Evolutionary conservation across 192 early-diverging fungal genomes (phyloP), one percentile per base, ranked within the genome.

Genomic region (Backusella sp.): DNA sequence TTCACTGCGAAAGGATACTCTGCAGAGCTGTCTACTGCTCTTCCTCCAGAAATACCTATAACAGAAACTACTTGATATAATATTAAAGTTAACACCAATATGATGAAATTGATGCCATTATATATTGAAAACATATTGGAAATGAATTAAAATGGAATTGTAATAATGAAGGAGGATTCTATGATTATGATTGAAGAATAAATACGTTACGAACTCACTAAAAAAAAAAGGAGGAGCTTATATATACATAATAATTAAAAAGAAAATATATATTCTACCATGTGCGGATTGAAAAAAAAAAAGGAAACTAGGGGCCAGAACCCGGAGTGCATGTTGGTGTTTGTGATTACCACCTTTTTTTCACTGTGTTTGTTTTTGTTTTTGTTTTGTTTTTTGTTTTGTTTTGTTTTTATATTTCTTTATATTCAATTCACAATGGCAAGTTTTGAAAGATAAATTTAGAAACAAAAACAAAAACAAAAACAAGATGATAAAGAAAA

Each of bases 1-100:
- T 39, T 74, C 6, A 67, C 73, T 34, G 35, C 26, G 26, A 74
- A 74, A 21, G 73, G 73, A 46, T 44, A 74, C 6, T 1, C 6
- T 8, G 19, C 11, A 14, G 73, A 46, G 12, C 39, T 46, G 7
- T 23, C 14, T 15, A 44, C 70, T 30, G 70, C 7, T 23, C 15
- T 32, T 44, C 70, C 70, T 26, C 30, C 70, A 14, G 39, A 46
- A 19, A 71, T 71, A 0, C 36, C 44, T 30, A 7, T 1, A 21
- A 49, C 28, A 39, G 21, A 0, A 4, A 4, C 0, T 28, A 14
- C 26, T 62, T 62, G 23, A 62, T 62, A 62, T 62, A 62, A 28
- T 14, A 62, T 5, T 12, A 28, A 28, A 28, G 30, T 62, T 28
- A 11, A 14, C n/a, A 28, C 23, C 42, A 71, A 30, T n/a, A 49